Percentiles rank a stretch among this genome's conserved stretches.
Evolutionary conservation across 2,329 filamentous ascomycete genomes (phyloP).

Genomic region (Botrytis elliptica): DNA sequence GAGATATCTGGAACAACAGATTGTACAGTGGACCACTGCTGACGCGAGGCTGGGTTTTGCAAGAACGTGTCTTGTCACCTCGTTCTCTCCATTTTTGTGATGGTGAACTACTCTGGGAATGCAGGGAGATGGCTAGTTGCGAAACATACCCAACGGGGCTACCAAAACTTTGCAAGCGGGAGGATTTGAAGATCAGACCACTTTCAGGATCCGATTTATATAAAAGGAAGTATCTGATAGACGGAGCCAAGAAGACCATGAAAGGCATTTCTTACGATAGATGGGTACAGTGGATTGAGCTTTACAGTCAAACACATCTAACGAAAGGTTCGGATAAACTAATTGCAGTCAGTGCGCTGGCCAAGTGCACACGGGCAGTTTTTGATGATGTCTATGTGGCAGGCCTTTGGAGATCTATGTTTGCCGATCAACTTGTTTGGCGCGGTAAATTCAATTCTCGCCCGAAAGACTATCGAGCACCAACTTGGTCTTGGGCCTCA

Average conservation of each 20-base stretch:
- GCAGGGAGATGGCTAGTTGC: neutral
- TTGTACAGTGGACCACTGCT: neutral
- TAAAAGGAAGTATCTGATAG: neutral
- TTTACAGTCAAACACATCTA: neutral
- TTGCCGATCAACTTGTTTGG: neutral
- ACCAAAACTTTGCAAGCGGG: neutral
- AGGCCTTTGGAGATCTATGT: slow-evolving; percentile 2
- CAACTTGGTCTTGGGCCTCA: slow-evolving; percentile 16
- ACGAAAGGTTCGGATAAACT: neutral
- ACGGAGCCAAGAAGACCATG: too few relatives aligned
- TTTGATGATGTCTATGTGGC: neutral
- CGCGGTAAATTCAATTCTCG: fast-evolving
- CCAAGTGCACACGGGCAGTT: neutral
- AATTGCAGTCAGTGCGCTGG: slow-evolving; percentile 1
- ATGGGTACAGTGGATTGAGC: neutral
- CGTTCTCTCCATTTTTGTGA: slow-evolving; percentile 24
- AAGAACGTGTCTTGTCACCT: slow-evolving; percentile 27
- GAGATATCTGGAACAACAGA: fast-evolving
- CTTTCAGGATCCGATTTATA: neutral
- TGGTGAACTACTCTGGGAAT: slow-evolving; percentile 22
- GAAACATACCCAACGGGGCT: neutral
- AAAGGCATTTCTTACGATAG: neutral
- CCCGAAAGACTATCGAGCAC: neutral
- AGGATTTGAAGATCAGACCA: neutral
- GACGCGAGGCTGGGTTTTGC: slow-evolving; percentile 28